phyloP scores from a whole-genome alignment of 345 rosid genomes.

The Moricandia arvensis region DNA sequence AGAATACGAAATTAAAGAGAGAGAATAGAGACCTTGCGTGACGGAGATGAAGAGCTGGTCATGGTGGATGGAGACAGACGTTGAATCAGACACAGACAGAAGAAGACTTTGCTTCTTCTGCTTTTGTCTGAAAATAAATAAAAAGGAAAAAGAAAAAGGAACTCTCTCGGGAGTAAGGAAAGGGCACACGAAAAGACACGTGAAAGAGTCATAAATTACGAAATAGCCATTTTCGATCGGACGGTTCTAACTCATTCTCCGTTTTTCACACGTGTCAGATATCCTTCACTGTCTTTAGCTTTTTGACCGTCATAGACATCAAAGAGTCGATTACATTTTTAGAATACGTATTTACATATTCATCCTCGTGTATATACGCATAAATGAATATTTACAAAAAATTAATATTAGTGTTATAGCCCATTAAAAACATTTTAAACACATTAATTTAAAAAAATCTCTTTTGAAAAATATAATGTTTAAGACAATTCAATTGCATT shows the following conservation, averaged over 20 bases:
- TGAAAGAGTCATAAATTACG: slow-evolving; percentile 25
- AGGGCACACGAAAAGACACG: slow-evolving; percentile 23
- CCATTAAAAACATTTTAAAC: no score
- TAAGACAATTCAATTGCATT: no score
- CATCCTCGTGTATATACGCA: no score
- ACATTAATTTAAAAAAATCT: no score
- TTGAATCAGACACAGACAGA: slow-evolving; percentile 8
- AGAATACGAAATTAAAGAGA: background rate
- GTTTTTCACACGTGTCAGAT: slow-evolving; percentile 12
- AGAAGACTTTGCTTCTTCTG: slow-evolving; percentile 6
- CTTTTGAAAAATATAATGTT: no score
- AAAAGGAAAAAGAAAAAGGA: background rate
- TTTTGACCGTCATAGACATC: slow-evolving; percentile 12
- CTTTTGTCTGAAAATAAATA: slow-evolving; percentile 14
- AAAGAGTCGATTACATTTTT: background rate
- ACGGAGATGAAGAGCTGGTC: slow-evolving; percentile 74
- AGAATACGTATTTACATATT: background rate
- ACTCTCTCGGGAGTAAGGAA: slow-evolving; percentile 3
- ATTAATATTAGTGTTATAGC: no score
- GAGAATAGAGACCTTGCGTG: slow-evolving; percentile 58
- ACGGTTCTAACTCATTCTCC: background rate
- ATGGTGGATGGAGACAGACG: slow-evolving; percentile 40
- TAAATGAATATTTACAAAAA: no score
- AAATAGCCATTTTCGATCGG: background rate
- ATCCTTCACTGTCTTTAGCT: background rate